Evolutionary conservation across 2,329 filamentous ascomycete genomes (phyloP).

Genomic region (Pseudogymnoascus sp.): DNA sequence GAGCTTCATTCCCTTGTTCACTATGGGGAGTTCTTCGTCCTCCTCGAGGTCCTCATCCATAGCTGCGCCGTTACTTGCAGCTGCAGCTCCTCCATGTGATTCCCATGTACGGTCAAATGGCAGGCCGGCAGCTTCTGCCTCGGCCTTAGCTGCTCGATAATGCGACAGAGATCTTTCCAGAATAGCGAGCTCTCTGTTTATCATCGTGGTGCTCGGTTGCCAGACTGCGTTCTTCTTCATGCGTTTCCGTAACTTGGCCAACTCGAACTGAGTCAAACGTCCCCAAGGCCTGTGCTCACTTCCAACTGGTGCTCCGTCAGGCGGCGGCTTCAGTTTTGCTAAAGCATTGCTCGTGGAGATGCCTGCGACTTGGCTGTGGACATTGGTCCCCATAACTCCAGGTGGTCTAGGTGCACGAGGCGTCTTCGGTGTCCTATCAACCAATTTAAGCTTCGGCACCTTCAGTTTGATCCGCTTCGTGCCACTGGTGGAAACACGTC

Average conservation of each 20-base stretch:
- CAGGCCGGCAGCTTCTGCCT: slow-evolving; percentile 57
- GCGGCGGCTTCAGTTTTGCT: slow-evolving; percentile 44
- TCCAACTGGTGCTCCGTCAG: slow-evolving; percentile 50
- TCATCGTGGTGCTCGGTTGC: slow-evolving; percentile 81
- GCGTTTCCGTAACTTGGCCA: slow-evolving; percentile 64
- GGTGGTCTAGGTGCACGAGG: slow-evolving; percentile 25
- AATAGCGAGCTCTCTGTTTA: slow-evolving; percentile 65
- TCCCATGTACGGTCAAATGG: slow-evolving; percentile 41
- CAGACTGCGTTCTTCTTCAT: slow-evolving; percentile 92
- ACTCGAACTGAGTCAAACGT: slow-evolving; percentile 55
- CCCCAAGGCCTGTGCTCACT: slow-evolving; percentile 56
- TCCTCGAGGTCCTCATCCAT: slow-evolving; percentile 36
- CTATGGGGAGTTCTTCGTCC: slow-evolving; percentile 59
- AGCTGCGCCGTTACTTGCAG: neutral
- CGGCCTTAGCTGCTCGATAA: slow-evolving; percentile 52
- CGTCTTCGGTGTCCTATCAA: slow-evolving; percentile 17
- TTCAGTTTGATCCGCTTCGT: slow-evolving; percentile 16
- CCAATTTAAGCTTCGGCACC: slow-evolving; percentile 15
- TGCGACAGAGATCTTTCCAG: slow-evolving; percentile 60
- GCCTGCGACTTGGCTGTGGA: slow-evolving; percentile 29
- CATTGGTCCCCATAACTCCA: slow-evolving; percentile 29
- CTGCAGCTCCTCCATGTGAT: neutral
- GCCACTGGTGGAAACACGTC: slow-evolving; percentile 10
- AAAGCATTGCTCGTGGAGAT: slow-evolving; percentile 32
- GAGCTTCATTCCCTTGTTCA: slow-evolving; percentile 56